These are phyloP conservation scores for Aspergillus sp. DNA, from an alignment of 2,329 filamentous ascomycete species.

Conservation along the genomic window DNA sequence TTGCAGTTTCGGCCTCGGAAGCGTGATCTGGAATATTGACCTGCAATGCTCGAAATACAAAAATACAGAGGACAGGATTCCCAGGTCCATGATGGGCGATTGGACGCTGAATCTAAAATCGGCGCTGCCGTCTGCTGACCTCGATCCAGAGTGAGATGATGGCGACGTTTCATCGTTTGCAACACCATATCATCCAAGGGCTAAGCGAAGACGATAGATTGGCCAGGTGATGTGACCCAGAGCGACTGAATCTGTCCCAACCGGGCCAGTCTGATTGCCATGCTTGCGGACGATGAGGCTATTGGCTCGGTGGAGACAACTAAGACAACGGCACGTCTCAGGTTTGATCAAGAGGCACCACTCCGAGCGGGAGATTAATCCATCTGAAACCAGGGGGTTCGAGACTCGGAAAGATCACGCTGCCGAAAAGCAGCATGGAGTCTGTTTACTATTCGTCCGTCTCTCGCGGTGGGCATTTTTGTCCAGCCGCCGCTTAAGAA, in stretches of 20 bases:
- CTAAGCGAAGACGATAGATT: constrained; percentile 11
- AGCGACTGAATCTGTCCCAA: constrained; percentile 5
- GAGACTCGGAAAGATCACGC: constrained; percentile 1
- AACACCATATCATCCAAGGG: not conserved
- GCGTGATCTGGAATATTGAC: not conserved
- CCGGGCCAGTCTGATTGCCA: constrained; percentile 5
- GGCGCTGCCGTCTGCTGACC: not conserved
- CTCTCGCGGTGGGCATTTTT: not conserved
- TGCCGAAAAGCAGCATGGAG: constrained; percentile 2
- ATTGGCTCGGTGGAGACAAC: constrained; percentile 17
- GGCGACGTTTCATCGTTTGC: constrained; percentile 1
- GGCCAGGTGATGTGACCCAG: constrained; percentile 11
- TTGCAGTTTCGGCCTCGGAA: not conserved
- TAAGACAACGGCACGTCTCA: constrained; percentile 24
- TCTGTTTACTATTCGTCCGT: not conserved
- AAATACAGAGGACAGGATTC: not conserved
- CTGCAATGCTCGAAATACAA: not conserved
- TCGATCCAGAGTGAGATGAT: not conserved
- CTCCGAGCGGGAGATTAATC: constrained; percentile 10
- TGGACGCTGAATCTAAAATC: not conserved
- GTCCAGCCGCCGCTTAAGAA: not conserved
- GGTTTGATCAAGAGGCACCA: constrained; percentile 15
- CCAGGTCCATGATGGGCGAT: not conserved
- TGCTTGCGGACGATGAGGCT: not conserved
- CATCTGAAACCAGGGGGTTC: constrained; percentile 22